A percentile compares a stretch with the other conserved stretches of the same genome.
These are phyloP conservation scores for Cynara cardunculus DNA, from an alignment of 129 eudicot species.

Conservation along the genomic window DNA sequence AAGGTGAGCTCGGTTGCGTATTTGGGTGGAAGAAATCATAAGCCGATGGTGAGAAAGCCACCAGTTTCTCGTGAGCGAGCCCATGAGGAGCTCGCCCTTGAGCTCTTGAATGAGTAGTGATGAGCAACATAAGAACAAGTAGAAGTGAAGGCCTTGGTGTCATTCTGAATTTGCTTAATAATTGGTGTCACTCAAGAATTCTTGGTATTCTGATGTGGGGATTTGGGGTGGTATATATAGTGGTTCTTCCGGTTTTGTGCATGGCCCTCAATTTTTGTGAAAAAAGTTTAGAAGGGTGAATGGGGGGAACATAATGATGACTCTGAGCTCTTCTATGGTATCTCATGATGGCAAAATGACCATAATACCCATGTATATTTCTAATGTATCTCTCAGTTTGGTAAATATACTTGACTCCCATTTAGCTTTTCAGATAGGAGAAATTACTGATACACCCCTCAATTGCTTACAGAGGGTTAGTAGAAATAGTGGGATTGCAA, in stretches of 20 bases:
- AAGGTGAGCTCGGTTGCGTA: conserved; percentile 29
- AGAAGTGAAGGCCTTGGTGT: conserved; percentile 22
- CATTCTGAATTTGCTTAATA: conserved; percentile 8
- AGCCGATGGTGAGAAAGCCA: conserved; percentile 68
- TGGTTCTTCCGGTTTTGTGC: conserved; percentile 17
- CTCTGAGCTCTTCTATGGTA: conserved; percentile 21
- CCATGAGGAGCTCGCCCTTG: conserved; percentile 78
- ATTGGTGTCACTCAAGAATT: background rate
- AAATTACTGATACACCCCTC: background rate
- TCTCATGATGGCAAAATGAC: conserved; percentile 9
- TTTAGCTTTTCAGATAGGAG: background rate
- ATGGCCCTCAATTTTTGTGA: conserved; percentile 38
- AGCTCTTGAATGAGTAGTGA: conserved; percentile 34
- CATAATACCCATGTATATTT: conserved; percentile 9
- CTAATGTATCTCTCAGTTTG: background rate
- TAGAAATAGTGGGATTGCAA: background rate
- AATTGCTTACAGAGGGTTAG: background rate
- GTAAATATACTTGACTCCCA: background rate
- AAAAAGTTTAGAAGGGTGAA: conserved; percentile 25
- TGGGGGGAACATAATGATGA: conserved; percentile 59
- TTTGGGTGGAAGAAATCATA: conserved; percentile 63
- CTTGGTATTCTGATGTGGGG: conserved; percentile 3
- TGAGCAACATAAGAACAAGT: conserved; percentile 13
- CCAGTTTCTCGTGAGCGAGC: conserved; percentile 33
- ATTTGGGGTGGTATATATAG: conserved; percentile 36